A percentile compares a stretch with the other conserved stretches of the same genome.
Conservation (phyloP, 2,329 filamentous ascomycete genomes). For the Cladosporium oxysporum region DNA sequence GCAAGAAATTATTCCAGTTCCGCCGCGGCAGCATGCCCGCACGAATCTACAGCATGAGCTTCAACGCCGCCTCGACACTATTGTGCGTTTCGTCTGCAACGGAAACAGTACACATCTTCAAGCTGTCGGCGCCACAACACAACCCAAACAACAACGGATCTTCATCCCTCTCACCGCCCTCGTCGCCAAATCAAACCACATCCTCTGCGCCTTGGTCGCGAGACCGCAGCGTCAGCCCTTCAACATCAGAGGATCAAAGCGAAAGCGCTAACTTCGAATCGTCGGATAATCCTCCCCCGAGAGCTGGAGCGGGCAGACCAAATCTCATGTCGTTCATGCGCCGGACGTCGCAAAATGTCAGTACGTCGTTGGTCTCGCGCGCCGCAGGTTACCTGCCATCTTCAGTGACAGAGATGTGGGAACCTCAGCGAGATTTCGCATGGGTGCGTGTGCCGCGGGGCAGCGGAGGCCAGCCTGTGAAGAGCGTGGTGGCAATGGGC, state of each 20-base stretch:
- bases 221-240: slow-evolving; percentile 47
- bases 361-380: slow-evolving; percentile 81
- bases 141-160: slow-evolving; percentile 26
- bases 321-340: slow-evolving; percentile 88
- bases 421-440: slow-evolving; percentile 90
- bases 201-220: slow-evolving; percentile 36
- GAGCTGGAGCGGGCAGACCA: slow-evolving; percentile 55
- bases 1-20: slow-evolving; percentile 94
- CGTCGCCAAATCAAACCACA: slow-evolving; percentile 30
- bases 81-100: slow-evolving; percentile 95
- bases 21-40: slow-evolving; percentile 92
- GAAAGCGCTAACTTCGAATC: slow-evolving; percentile 36
- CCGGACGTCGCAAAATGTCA: slow-evolving; percentile 92
- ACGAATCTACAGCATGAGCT: slow-evolving; percentile 97
- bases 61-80: slow-evolving; percentile 90
- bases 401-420: slow-evolving; percentile 97
- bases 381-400: slow-evolving; percentile 90
- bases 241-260: slow-evolving; percentile 29
- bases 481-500: slow-evolving; percentile 97
- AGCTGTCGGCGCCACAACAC: slow-evolving; percentile 58
- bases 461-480: slow-evolving; percentile 56
- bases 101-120: slow-evolving; percentile 96
- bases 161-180: slow-evolving; percentile 30
- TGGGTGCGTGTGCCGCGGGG: slow-evolving; percentile 87
- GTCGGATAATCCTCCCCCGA: slow-evolving; percentile 20